Percentiles rank a stretch among this genome's conserved stretches.
phyloP scores from a whole-genome alignment of 2,329 filamentous ascomycete species.

The Aspergillus awamori region DNA sequence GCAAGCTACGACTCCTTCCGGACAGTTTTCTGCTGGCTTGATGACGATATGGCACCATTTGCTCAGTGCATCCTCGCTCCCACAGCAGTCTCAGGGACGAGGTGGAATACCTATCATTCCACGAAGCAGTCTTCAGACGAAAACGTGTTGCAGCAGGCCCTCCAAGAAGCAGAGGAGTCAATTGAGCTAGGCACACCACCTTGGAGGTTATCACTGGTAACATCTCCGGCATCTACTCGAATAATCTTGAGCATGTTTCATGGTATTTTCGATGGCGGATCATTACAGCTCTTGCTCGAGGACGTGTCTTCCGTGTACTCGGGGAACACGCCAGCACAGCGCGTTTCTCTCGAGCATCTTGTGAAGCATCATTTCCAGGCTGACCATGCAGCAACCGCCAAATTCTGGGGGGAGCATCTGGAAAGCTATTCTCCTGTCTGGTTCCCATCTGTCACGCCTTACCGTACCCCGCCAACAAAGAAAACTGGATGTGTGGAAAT shows the following conservation, averaged over 20 bases:
- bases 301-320: conserved; percentile 33
- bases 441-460: conserved; percentile 31
- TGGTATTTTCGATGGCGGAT: conserved; percentile 43
- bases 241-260: conserved; percentile 42
- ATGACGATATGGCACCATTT: conserved; percentile 40
- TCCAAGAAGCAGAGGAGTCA: conserved; percentile 23
- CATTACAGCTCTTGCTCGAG: conserved; percentile 36
- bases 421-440: conserved; percentile 21
- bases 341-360: conserved; percentile 30
- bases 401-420: conserved; percentile 28
- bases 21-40: conserved; percentile 36
- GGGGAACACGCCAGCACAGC: conserved; percentile 10
- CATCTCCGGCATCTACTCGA: conserved; percentile 3
- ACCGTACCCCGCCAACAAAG: conserved; percentile 20
- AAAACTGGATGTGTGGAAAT: conserved; percentile 26
- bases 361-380: conserved; percentile 31
- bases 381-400: conserved; percentile 22
- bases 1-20: conserved; percentile 36
- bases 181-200: conserved; percentile 24
- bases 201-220: conserved; percentile 30
- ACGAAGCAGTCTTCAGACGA: conserved; percentile 19
- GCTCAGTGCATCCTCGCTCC: conserved; percentile 35
- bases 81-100: conserved; percentile 12
- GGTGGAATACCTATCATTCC: conserved; percentile 23
- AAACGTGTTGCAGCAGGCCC: conserved; percentile 22